Evolutionary conservation across 2,329 filamentous ascomycete species (phyloP).

Genomic region (Penicillium hesseltinei): DNA sequence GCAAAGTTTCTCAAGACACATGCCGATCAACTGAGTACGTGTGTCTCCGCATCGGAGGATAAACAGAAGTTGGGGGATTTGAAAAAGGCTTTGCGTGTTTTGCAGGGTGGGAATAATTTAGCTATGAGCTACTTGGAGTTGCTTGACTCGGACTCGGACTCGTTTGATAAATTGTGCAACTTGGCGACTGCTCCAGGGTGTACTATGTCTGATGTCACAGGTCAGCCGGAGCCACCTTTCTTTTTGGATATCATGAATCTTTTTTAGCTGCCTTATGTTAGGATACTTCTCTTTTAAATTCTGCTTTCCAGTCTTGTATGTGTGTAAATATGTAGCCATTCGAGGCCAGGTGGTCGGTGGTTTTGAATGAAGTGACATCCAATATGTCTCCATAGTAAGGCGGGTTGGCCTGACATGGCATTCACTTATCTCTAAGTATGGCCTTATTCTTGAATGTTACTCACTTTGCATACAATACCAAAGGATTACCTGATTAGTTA

Average conservation of each 20-base stretch:
- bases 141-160: constrained; percentile 1
- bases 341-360: too few relatives aligned
- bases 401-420: not conserved
- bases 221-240: not conserved
- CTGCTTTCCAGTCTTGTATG: not conserved
- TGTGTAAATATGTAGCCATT: not conserved
- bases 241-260: constrained; percentile 1
- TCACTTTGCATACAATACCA: not conserved
- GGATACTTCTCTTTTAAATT: too few relatives aligned
- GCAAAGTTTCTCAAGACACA: constrained; percentile 10
- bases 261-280: not conserved
- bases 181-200: not conserved
- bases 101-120: constrained; percentile 7
- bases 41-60: constrained; percentile 5
- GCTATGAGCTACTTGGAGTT: constrained; percentile 4
- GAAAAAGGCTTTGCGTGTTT: constrained; percentile 1
- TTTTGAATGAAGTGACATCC: too few relatives aligned
- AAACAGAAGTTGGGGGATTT: constrained; percentile 1
- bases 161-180: not conserved
- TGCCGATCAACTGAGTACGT: not conserved
- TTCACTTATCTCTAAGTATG: not conserved
- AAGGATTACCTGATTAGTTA: not conserved
- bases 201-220: not conserved
- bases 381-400: not conserved
- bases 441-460: not conserved